Evolutionary conservation across 208 protist species (phyloP).

Genomic region (Trypanosoma conorhini): DNA sequence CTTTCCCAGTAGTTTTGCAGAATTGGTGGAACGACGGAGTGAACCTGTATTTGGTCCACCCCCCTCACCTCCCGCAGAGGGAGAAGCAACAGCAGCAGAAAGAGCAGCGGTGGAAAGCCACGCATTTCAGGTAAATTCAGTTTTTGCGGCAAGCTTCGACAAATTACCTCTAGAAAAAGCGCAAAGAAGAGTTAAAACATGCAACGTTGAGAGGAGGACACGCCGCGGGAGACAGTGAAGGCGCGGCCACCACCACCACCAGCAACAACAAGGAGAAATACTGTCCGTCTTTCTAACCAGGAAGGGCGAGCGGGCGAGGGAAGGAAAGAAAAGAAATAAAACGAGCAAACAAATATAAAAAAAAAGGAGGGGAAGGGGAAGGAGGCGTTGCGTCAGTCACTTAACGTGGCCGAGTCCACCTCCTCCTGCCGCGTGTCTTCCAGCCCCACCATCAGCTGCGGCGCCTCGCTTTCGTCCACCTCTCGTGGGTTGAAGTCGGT

Average conservation of each 20-base stretch:
- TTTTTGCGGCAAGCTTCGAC: background rate
- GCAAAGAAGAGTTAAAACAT: conserved; percentile 4
- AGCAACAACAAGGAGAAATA: background rate
- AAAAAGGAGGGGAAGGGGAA: background rate
- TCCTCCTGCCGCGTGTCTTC: conserved; percentile 65
- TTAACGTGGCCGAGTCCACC: conserved; percentile 22
- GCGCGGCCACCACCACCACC: background rate
- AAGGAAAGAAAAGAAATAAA: conserved; percentile 1
- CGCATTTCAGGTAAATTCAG: background rate
- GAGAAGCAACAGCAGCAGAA: background rate
- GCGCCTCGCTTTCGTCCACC: conserved; percentile 77
- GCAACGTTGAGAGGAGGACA: background rate
- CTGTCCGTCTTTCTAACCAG: background rate
- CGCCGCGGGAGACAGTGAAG: background rate
- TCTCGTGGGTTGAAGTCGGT: conserved; percentile 88
- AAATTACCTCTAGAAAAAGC: background rate
- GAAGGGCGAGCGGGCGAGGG: background rate
- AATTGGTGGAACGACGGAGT: conserved; percentile 49
- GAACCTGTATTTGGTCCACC: conserved; percentile 28
- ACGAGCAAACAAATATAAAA: conserved; percentile 6
- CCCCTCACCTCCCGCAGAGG: background rate
- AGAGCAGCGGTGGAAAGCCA: background rate
- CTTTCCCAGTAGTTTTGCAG: conserved; percentile 51
- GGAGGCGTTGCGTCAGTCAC: conserved; percentile 21
- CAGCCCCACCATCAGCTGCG: conserved; percentile 60